Percentiles rank a stretch among this genome's conserved stretches.
These are phyloP conservation scores for Xylaria curta DNA, from an alignment of 495 filamentous ascomycete genomes.

Conservation along the genomic window DNA sequence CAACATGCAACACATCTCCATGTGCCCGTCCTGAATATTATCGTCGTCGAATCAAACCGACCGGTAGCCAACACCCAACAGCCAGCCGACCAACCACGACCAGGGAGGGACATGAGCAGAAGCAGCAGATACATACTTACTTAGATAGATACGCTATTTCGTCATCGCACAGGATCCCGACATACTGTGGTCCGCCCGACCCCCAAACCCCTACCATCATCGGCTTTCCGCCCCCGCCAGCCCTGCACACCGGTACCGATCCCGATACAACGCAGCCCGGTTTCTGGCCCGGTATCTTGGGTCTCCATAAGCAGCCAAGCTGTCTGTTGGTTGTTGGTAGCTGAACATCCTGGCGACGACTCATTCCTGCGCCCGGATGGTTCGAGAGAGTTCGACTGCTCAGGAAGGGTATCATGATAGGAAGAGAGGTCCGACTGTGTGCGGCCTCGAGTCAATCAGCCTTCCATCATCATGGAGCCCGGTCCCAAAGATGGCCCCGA, in stretches of 20 bases:
- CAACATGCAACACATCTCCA: not conserved
- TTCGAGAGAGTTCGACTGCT: not conserved
- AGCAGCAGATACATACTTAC: too few species aligned
- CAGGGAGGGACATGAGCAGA: not conserved
- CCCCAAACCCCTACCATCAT: not conserved
- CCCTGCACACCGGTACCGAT: not conserved
- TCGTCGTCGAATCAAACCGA: slow-evolving; percentile 1
- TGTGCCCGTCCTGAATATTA: not conserved
- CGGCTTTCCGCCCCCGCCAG: slow-evolving; percentile 8
- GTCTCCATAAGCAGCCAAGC: slow-evolving; percentile 1
- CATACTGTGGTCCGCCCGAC: not conserved
- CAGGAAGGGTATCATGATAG: slow-evolving; percentile 37
- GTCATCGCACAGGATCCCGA: slow-evolving; percentile 25
- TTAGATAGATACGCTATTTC: slow-evolving; percentile 10
- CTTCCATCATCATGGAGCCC: slow-evolving; percentile 51
- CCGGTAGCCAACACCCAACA: not conserved
- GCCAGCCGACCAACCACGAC: not conserved
- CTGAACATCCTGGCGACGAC: not conserved
- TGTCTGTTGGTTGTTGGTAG: not conserved
- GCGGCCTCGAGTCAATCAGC: slow-evolving; percentile 35
- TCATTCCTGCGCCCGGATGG: slow-evolving; percentile 13
- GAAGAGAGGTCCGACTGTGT: slow-evolving; percentile 31
- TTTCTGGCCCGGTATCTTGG: not conserved
- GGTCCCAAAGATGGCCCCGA: slow-evolving; percentile 55
- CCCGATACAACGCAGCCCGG: not conserved